Percentiles rank a stretch among this genome's conserved stretches.
phyloP scores from a whole-genome alignment of 31 red algal species.

The Odonthalia washingtoniensis region DNA sequence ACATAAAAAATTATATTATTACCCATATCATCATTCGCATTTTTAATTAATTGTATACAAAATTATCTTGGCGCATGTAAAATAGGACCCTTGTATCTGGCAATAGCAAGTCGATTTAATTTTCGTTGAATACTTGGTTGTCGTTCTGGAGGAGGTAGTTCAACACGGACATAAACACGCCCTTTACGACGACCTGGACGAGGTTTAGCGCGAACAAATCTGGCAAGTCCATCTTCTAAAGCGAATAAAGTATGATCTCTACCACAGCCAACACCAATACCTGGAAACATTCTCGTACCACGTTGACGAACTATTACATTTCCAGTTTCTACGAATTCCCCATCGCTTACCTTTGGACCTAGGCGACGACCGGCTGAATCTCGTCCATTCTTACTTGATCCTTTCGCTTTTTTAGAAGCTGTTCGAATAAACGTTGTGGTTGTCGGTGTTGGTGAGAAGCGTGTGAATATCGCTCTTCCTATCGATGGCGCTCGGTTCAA shows the following conservation, averaged over 20 bases:
- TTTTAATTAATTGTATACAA: too few relatives aligned
- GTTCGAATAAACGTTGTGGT: conserved; percentile 25
- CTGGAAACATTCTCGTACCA: conserved; percentile 70
- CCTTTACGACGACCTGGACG: conserved; percentile 23
- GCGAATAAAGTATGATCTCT: conserved; percentile 89
- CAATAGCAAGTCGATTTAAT: conserved; percentile 38
- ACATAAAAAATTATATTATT: too few relatives aligned
- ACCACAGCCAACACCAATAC: conserved; percentile 67
- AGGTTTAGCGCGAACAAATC: conserved; percentile 59
- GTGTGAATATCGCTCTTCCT: too few relatives aligned
- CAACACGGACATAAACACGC: conserved; percentile 63
- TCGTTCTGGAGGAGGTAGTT: conserved; percentile 53
- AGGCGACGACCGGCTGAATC: conserved; percentile 71
- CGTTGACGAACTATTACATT: conserved; percentile 85
- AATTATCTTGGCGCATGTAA: conserved; percentile 73
- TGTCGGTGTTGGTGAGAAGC: too few relatives aligned
- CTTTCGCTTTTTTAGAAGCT: conserved; percentile 85
- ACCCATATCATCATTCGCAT: too few relatives aligned
- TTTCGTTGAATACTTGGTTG: conserved; percentile 46
- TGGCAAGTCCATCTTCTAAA: conserved; percentile 41
- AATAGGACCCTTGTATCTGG: conserved; percentile 58
- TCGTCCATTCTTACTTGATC: conserved; percentile 69
- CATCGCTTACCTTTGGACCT: conserved; percentile 79
- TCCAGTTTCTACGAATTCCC: conserved; percentile 75
- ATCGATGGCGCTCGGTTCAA: too few relatives aligned